Evolutionary conservation across 768 basidiomycete genomes (phyloP), one percentile per base, ranked within the genome.

Genomic region (Hygrophoropsis aurantiaca): DNA sequence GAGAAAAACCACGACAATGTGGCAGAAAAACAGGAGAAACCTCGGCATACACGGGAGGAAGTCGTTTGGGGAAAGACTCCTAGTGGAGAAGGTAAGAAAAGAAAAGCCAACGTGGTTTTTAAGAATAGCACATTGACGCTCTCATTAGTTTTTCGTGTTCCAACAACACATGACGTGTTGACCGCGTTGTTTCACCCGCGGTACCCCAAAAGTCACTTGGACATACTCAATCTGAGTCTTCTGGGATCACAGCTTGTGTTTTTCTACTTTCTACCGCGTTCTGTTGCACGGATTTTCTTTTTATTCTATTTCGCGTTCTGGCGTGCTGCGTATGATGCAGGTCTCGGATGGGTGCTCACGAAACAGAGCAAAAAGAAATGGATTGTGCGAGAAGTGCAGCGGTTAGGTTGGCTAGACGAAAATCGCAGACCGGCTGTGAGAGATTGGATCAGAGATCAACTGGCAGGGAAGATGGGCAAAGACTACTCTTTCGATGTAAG

Each of bases 301-400:
- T 68, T 94, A 19, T 47, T 87, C 50, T 95, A 94, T 67, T 97
- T 99, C 60, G 83, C 83, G 9, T 90, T 97, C 65, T 99, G 94
- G 93, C 74, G 97, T 2, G 77, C 80, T 3, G 85, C 90, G 9
- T 99, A 99, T 62, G 90, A 99, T 65, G 85, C 80, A 25, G 95
- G 95, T 1, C 79, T 99, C 38, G 97, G 94, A 0, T 97, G 88
- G 85, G 80, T 97, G 10, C 74, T 99, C 47, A 91, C 91, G 9
- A 88, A 90, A 64, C 97, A 99, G 69, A 95, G 92, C 74, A 94
- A 95, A 73, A 85, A 82, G 69, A 87, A 82, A 58, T 97, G 92
- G 89, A 90, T 99, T 56, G 93, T 97, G 37, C 74, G 81, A 24
- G 81, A 86, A 56, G 75, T 97, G 2, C 80, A 87, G 47, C 72